These are phyloP conservation scores for Rhodotorula sp. DNA, from an alignment of 1,284 basidiomycete species.

Conservation along the genomic window DNA sequence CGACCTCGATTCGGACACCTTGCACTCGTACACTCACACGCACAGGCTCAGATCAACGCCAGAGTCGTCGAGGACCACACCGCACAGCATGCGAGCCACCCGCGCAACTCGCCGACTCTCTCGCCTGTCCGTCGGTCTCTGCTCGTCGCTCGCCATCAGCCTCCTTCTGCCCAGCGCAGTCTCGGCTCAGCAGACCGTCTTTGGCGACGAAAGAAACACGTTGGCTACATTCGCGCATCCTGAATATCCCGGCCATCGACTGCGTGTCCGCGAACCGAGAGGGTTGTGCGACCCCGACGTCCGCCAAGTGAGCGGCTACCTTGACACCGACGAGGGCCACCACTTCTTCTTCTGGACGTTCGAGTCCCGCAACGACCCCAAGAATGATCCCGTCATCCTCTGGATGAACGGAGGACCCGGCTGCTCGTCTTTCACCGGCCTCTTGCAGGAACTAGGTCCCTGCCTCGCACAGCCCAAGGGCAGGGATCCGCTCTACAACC, in stretches of 20 bases:
- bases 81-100: too few species aligned
- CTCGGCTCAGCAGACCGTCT: neutral
- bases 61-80: too few species aligned
- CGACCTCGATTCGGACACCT: neutral
- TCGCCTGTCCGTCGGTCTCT: neutral
- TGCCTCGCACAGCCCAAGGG: slow-evolving; percentile 41
- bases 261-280: slow-evolving; percentile 31
- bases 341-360: slow-evolving; percentile 50
- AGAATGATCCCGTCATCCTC: slow-evolving; percentile 50
- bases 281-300: slow-evolving; percentile 47
- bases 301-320: slow-evolving; percentile 44
- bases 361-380: slow-evolving; percentile 49
- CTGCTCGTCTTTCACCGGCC: slow-evolving; percentile 53
- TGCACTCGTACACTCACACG: too few species aligned
- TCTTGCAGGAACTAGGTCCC: slow-evolving; percentile 56
- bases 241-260: slow-evolving; percentile 18
- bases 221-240: slow-evolving; percentile 2
- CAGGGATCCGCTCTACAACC: slow-evolving; percentile 30
- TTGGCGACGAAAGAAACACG: too few species aligned
- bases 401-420: slow-evolving; percentile 48
- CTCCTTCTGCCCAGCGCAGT: neutral
- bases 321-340: slow-evolving; percentile 25
- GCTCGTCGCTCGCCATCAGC: neutral
- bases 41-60: too few species aligned
- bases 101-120: neutral